Percentiles rank a stretch among this genome's conserved stretches.
Evolutionary conservation across 2,329 filamentous ascomycete genomes (phyloP).

Genomic region (Cladosporium sp.): DNA sequence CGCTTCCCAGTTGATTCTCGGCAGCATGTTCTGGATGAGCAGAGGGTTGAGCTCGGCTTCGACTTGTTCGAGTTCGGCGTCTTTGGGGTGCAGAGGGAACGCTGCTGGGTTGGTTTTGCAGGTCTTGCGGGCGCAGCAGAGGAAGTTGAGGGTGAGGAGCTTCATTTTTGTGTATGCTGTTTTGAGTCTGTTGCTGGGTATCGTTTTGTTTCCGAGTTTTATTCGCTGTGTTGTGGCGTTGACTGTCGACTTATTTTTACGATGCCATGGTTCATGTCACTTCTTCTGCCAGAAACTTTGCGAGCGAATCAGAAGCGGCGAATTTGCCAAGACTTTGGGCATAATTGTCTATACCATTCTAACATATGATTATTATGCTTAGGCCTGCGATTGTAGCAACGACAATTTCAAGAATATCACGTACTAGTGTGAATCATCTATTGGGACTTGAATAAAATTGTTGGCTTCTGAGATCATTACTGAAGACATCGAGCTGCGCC

Average conservation of each 20-base stretch:
- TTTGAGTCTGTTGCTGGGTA: neutral
- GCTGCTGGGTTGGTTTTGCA: conserved; percentile 80
- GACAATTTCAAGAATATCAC: neutral
- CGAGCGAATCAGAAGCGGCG: conserved; percentile 8
- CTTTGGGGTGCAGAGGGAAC: conserved; percentile 88
- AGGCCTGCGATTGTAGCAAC: neutral
- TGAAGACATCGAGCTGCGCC: too few species aligned
- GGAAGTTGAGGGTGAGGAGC: conserved; percentile 90
- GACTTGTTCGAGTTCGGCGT: conserved; percentile 84
- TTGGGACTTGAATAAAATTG: too few species aligned
- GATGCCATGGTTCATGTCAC: neutral
- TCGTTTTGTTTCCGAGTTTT: neutral
- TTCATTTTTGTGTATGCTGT: conserved; percentile 65
- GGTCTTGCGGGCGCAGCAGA: conserved; percentile 92
- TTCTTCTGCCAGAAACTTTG: conserved; percentile 12
- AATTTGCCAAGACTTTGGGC: neutral
- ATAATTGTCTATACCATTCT: neutral
- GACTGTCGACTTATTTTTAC: neutral
- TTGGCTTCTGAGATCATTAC: too few species aligned
- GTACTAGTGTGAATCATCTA: too few species aligned
- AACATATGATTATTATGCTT: neutral
- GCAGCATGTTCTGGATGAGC: conserved; percentile 81
- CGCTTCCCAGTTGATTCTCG: conserved; percentile 84
- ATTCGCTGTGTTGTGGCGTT: neutral
- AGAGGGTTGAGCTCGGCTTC: conserved; percentile 78